These are phyloP conservation scores for Somion occarium DNA, from an alignment of 1,284 basidiomycete genomes.

Conservation along the genomic window DNA sequence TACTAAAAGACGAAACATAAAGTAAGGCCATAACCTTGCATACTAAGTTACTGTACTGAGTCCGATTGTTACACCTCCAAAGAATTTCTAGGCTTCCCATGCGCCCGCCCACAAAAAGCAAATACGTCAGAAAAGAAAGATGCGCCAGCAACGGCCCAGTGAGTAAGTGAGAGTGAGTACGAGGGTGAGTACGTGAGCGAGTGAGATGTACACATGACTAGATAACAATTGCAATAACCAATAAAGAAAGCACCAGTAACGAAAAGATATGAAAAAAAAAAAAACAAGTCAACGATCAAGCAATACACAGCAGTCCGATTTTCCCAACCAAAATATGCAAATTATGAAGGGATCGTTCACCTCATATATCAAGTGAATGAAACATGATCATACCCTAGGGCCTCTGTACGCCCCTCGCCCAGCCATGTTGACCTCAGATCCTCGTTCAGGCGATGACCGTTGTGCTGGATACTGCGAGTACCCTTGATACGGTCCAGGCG, in stretches of 20 bases:
- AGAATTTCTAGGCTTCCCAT: too few relatives aligned
- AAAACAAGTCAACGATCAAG: neutral
- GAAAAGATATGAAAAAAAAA: neutral
- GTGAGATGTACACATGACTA: neutral
- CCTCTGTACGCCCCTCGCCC: slow-evolving; percentile 16
- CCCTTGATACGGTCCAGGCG: slow-evolving; percentile 8
- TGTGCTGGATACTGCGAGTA: slow-evolving; percentile 11
- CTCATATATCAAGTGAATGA: neutral
- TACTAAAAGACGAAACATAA: too few relatives aligned
- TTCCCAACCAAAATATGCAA: neutral
- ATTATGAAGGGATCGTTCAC: neutral
- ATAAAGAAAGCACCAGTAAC: neutral
- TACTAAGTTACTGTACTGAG: too few relatives aligned
- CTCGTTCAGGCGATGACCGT: slow-evolving; percentile 18
- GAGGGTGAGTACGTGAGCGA: neutral
- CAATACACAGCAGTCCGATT: neutral
- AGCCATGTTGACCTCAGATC: slow-evolving; percentile 17
- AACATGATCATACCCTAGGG: neutral
- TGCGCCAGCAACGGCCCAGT: neutral
- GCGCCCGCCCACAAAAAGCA: too few relatives aligned
- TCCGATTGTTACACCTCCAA: too few relatives aligned
- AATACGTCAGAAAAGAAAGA: neutral
- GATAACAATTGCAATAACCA: neutral
- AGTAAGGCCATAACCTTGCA: too few relatives aligned
- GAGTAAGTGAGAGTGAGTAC: neutral